Percentiles rank a stretch among this genome's conserved stretches.
Conservation (phyloP, 192 early-diverging fungal genomes). For the Backusella liffmaniae region DNA sequence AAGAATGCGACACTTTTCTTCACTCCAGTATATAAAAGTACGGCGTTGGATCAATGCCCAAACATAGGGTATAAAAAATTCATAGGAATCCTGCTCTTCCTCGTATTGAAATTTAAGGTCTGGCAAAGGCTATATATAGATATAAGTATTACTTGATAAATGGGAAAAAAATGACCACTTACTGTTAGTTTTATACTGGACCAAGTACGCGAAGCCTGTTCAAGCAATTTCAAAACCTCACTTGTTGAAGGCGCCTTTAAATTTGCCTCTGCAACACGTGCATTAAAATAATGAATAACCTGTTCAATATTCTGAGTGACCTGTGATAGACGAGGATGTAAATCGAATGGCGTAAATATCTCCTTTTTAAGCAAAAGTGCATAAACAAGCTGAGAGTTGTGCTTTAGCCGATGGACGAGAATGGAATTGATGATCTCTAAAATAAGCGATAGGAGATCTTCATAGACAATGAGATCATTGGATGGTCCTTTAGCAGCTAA, state of each 20-base stretch:
- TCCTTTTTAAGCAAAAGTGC: constrained; percentile 66
- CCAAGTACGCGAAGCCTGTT: constrained; percentile 64
- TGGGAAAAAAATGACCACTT: background rate
- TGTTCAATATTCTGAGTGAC: constrained; percentile 66
- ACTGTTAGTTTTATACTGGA: constrained; percentile 51
- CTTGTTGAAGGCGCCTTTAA: constrained; percentile 61
- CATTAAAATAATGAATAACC: constrained; percentile 64
- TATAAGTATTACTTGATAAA: constrained; percentile 9
- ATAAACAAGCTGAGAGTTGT: constrained; percentile 71
- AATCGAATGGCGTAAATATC: constrained; percentile 57
- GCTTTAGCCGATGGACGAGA: constrained; percentile 55
- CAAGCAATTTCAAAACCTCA: constrained; percentile 65
- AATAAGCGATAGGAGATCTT: constrained; percentile 62
- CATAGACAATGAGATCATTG: constrained; percentile 56
- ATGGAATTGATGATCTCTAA: constrained; percentile 75
- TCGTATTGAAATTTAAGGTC: constrained; percentile 72
- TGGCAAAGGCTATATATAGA: constrained; percentile 34
- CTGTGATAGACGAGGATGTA: constrained; percentile 49
- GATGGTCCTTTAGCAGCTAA: constrained; percentile 24
- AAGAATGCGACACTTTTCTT: constrained; percentile 50
- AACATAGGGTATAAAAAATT: constrained; percentile 70
- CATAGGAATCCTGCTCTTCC: constrained; percentile 50
- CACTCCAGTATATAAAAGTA: constrained; percentile 70
- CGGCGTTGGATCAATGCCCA: constrained; percentile 61
- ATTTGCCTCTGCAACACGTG: constrained; percentile 60